Percentiles rank a stretch among this genome's conserved stretches.
These are phyloP conservation scores for Apiotrichum akiyoshidainum DNA, from an alignment of 1,284 basidiomycete species.

Conservation along the genomic window DNA sequence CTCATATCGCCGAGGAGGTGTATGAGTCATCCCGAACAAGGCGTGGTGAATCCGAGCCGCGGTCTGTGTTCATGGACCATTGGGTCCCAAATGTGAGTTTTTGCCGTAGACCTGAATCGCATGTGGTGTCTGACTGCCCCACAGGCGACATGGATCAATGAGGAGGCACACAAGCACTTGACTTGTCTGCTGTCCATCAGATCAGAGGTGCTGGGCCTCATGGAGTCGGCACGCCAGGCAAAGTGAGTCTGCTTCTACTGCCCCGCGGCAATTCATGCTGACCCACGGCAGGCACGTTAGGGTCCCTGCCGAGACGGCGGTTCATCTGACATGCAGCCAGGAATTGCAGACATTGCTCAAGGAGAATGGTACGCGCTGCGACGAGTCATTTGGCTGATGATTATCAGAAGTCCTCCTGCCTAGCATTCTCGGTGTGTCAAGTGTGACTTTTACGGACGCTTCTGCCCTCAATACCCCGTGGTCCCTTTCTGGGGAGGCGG, in stretches of 20 bases:
- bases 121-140: not conserved
- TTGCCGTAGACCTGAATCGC: not conserved
- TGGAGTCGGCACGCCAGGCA: slow-evolving; percentile 34
- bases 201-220: slow-evolving; percentile 27
- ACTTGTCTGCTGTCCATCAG: slow-evolving; percentile 26
- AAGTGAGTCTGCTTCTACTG: slow-evolving; percentile 27
- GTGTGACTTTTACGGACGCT: slow-evolving; percentile 55
- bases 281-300: slow-evolving; percentile 5
- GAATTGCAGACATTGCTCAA: slow-evolving; percentile 12
- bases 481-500: slow-evolving; percentile 53
- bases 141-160: not conserved
- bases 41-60: not conserved
- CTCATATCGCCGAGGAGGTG: slow-evolving; percentile 90
- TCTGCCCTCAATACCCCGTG: slow-evolving; percentile 47
- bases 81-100: slow-evolving; percentile 62
- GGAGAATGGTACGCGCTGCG: slow-evolving; percentile 26
- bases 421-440: slow-evolving; percentile 73
- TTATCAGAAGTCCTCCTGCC: slow-evolving; percentile 60
- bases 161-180: slow-evolving; percentile 23
- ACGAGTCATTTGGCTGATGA: not conserved
- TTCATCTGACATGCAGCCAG: slow-evolving; percentile 10
- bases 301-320: slow-evolving; percentile 17
- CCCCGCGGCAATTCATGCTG: not conserved
- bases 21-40: slow-evolving; percentile 50
- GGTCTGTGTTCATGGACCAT: slow-evolving; percentile 58